Evolutionary conservation across 345 rosid genomes (phyloP).

Genomic region (Gossypium arboreum): DNA sequence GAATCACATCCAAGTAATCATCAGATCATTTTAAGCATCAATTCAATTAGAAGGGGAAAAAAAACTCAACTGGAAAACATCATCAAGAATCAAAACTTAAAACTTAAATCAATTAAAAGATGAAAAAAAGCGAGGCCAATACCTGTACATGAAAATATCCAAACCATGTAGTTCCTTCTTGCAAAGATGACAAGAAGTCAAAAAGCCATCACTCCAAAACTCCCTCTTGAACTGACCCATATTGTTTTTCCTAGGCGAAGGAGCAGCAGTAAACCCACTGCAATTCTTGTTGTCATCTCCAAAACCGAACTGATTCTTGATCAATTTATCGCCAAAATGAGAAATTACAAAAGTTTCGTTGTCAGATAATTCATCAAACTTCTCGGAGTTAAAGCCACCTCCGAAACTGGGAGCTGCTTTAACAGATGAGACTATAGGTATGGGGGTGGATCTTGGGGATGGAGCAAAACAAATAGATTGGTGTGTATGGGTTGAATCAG

Average conservation of each 20-base stretch:
- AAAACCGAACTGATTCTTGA: neutral
- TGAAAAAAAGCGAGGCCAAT: neutral
- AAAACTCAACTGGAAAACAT: neutral
- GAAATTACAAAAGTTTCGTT: constrained; percentile 28
- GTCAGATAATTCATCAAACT: constrained; percentile 23
- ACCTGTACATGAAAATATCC: constrained; percentile 42
- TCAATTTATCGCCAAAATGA: constrained; percentile 13
- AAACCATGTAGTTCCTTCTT: constrained; percentile 30
- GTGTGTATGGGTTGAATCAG: neutral
- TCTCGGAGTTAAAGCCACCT: neutral
- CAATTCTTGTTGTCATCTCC: constrained; percentile 12
- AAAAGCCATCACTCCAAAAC: constrained; percentile 25
- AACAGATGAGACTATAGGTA: constrained; percentile 17
- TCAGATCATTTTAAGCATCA: neutral
- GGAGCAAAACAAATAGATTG: constrained; percentile 5
- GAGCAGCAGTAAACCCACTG: constrained; percentile 17
- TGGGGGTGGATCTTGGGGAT: constrained; percentile 26
- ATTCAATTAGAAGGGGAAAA: neutral
- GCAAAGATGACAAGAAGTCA: constrained; percentile 35
- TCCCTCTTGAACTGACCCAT: constrained; percentile 7
- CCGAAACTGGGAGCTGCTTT: constrained; percentile 11
- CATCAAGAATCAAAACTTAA: neutral
- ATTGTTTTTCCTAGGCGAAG: constrained; percentile 11
- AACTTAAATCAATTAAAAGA: neutral
- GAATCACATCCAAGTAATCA: neutral